Evolutionary conservation across 2,329 filamentous ascomycete species (phyloP).

Genomic region (Trichoderma afroharzianum): DNA sequence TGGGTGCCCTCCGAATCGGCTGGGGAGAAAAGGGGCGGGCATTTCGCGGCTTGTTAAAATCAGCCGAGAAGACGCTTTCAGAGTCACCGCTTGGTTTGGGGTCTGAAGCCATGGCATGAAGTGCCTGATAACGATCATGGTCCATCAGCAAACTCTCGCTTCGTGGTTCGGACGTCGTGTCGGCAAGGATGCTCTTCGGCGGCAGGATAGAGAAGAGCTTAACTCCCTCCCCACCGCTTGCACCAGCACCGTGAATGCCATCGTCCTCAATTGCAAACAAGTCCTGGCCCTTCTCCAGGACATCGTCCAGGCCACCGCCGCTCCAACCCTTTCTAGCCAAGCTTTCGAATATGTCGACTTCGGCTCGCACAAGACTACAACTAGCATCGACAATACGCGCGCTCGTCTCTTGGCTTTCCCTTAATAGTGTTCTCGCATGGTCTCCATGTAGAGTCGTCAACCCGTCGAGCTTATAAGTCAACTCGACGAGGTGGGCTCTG

Average conservation of each 20-base stretch:
- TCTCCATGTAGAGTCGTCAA: conserved; percentile 58
- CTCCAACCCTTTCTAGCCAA: conserved; percentile 65
- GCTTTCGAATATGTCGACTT: conserved; percentile 67
- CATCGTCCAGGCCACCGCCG: conserved; percentile 62
- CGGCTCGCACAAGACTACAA: conserved; percentile 62
- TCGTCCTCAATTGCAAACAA: conserved; percentile 50
- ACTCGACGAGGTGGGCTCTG: conserved; percentile 58
- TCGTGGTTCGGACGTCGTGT: conserved; percentile 40
- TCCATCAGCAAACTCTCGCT: conserved; percentile 52
- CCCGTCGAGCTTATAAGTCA: conserved; percentile 60
- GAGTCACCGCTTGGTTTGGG: conserved; percentile 35
- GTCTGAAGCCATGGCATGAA: conserved; percentile 44
- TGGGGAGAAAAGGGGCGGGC: conserved; percentile 60
- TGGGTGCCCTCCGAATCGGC: conserved; percentile 41
- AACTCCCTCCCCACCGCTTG: conserved; percentile 31
- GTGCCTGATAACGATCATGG: conserved; percentile 54
- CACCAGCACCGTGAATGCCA: conserved; percentile 31
- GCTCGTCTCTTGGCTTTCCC: conserved; percentile 64
- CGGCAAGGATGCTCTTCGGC: conserved; percentile 60
- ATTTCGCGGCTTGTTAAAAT: conserved; percentile 51
- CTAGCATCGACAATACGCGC: conserved; percentile 59
- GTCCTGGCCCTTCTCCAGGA: conserved; percentile 61
- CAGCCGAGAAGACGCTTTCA: conserved; percentile 51
- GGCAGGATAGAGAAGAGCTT: conserved; percentile 64
- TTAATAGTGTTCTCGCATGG: conserved; percentile 56